Base-by-base conservation (phyloP, 257 asterid genomes). In the Solanum appendiculatum region DNA sequence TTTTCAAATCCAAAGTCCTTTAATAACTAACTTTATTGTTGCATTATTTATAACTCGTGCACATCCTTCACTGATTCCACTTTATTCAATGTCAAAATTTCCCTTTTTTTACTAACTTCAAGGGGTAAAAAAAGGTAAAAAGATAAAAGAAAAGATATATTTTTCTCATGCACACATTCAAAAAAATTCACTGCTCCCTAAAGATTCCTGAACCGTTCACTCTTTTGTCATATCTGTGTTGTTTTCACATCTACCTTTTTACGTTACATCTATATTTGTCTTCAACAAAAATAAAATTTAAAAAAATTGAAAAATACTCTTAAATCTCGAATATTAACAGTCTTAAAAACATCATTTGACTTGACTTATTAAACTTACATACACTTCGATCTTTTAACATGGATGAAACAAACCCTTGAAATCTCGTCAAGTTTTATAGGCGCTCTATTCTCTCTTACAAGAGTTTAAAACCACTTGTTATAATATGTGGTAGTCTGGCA, bases 151-250 rank as follows among this genome's bases (percentile, higher is more conserved):
- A 75, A 75, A 75, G 2, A 16, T 13, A 2, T 14, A 10, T n/a
- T 6, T 40, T 75, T 23, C 33, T 40, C 31, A 77, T 77, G 60
- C 37, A 3, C 60, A 40, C n/a, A 25, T 25, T 40, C 37, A 25
- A 77, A 64, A 75, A 40, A 42, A 21, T 15, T 48, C 83, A 42
- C 84, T 42, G 25, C 84, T 46, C 84, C 84, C 84, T 1, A 44
- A 78, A 78, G 84, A 78, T 78, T 78, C 84, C 84, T 42, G 84
- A 78, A 78, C 84, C 63, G 27, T 78, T 78, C 63, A 25, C 63
- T 25, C 63, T 78, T 27, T 78, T 5, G 84, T 78, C 84, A 78
- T 78, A 74, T 70, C 23, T 23, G 25, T 78, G 13, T 27, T 78
- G 64, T 44, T 27, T 78, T 78, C 39, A 42, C 34, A 25, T 40